Base-by-base conservation (phyloP, 2,329 filamentous ascomycete genomes). In the Lecanicillium sp. region DNA sequence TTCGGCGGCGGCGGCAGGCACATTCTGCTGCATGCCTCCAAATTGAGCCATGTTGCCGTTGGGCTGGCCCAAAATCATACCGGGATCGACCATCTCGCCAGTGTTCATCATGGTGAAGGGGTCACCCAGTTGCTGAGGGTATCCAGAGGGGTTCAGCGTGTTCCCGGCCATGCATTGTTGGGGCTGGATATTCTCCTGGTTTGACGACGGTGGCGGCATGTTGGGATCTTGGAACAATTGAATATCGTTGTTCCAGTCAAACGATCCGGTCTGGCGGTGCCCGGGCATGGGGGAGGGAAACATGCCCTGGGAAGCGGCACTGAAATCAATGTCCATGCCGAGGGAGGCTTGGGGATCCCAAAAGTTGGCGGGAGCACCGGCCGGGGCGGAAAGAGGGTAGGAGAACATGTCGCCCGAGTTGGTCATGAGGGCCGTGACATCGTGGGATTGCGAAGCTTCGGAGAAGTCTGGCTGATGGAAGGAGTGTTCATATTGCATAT, bases 271-370 rank as follows among this genome's bases (percentile, higher is more conserved):
- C 23, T 71, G 64, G 35, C 72, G 71, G 33, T 79, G 67, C 4
- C 59, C 60, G 15, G 58, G 49, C 17, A 58, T 55, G 4, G 58
- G 49, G 5, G 60, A 57, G 46, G 61, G 59, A 48, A 79, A 78
- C 27, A 75, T 61, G 45, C 68, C 66, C 17, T 66, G 58, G 17
- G 65, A 67, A 17, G 71, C 63, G 15, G 67, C 62, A 39, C 67
- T 63, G 51, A 82, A 83, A 56, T 83, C 79, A 45, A 84, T 63
- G 49, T 82, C 78, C 75, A 84, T 81, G 20, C 67, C 71, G 71
- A 82, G 75, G 51, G 63, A 62, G 27, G 65, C 58, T 44, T 75
- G 71, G 3, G 72, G 66, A 51, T 81, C 77, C 81, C 80, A 84
- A 53, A 81, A 83, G 30, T 71, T 76, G 3, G 67, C 62, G 1